phyloP scores from a whole-genome alignment of 345 rosid genomes.

The Salix arbutifolia region DNA sequence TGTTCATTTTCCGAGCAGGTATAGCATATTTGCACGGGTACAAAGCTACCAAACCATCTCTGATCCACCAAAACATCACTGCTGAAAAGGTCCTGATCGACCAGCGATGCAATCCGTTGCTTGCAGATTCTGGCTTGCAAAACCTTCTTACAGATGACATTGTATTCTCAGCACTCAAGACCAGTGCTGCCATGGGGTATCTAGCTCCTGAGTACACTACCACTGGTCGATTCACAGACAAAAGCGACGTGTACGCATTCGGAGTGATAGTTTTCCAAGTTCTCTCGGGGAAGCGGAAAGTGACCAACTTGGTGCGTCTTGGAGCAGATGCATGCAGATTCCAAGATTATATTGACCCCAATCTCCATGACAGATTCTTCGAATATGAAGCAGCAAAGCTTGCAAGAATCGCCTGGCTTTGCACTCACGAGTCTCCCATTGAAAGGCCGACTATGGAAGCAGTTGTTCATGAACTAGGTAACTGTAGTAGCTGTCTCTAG shows the following conservation, averaged over 20 bases:
- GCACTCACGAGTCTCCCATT: conserved; percentile 24
- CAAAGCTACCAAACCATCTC: conserved; percentile 19
- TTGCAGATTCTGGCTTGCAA: conserved; percentile 27
- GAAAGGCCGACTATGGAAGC: conserved; percentile 34
- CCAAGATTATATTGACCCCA: conserved; percentile 24
- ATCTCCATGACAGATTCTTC: conserved; percentile 22
- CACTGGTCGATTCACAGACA: conserved; percentile 29
- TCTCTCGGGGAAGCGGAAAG: conserved; percentile 27
- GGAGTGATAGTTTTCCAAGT: conserved; percentile 33
- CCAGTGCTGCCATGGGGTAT: conserved; percentile 38
- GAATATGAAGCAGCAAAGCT: conserved; percentile 35
- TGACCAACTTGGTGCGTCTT: conserved; percentile 14
- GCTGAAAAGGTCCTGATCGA: conserved; percentile 26
- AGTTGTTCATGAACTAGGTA: conserved; percentile 28
- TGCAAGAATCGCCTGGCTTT: conserved; percentile 29
- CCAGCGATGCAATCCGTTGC: conserved; percentile 18
- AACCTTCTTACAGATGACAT: conserved; percentile 32
- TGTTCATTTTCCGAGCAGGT: conserved; percentile 17
- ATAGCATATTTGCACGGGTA: conserved; percentile 20
- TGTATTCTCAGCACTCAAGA: conserved; percentile 27
- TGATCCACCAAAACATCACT: conserved; percentile 24
- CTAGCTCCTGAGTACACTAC: conserved; percentile 30
- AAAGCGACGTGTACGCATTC: conserved; percentile 28
- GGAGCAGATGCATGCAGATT: conserved; percentile 26
- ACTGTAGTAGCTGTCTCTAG: conserved; percentile 73